phyloP scores from a whole-genome alignment of 2,329 filamentous ascomycete genomes.

The Epichloe amarillans region DNA sequence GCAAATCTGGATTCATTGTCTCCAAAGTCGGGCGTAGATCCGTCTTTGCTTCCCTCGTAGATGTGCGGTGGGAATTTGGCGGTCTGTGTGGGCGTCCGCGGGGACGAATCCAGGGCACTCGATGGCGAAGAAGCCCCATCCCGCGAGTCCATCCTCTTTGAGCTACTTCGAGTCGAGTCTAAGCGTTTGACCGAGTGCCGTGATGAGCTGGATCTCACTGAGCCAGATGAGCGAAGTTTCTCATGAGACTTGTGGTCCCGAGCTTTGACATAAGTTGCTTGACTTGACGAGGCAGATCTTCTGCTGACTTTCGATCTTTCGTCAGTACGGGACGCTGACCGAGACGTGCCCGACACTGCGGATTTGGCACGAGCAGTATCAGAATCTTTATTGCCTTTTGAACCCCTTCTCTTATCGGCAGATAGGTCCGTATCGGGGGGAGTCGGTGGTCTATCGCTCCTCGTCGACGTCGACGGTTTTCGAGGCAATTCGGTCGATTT shows the following conservation, averaged over 20 bases:
- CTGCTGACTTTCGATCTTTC: constrained; percentile 38
- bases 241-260: constrained; percentile 22
- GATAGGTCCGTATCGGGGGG: constrained; percentile 53
- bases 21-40: constrained; percentile 21
- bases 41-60: constrained; percentile 26
- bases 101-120: constrained; percentile 41
- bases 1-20: constrained; percentile 17
- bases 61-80: constrained; percentile 35
- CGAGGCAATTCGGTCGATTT: constrained; percentile 32
- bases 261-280: constrained; percentile 38
- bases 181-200: constrained; percentile 23
- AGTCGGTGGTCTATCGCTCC: constrained; percentile 41
- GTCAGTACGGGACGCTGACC: constrained; percentile 32
- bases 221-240: constrained; percentile 22
- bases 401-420: constrained; percentile 24
- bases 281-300: constrained; percentile 44
- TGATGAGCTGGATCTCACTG: constrained; percentile 21
- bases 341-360: constrained; percentile 28
- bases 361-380: constrained; percentile 26
- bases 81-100: constrained; percentile 45
- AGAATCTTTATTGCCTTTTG: constrained; percentile 18
- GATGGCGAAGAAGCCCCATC: constrained; percentile 34
- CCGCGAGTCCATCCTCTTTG: constrained; percentile 23
- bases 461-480: constrained; percentile 25
- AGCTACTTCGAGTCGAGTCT: constrained; percentile 22